These are phyloP conservation scores for Podaxis rugospora DNA, from an alignment of 768 basidiomycete genomes.

Conservation along the genomic window DNA sequence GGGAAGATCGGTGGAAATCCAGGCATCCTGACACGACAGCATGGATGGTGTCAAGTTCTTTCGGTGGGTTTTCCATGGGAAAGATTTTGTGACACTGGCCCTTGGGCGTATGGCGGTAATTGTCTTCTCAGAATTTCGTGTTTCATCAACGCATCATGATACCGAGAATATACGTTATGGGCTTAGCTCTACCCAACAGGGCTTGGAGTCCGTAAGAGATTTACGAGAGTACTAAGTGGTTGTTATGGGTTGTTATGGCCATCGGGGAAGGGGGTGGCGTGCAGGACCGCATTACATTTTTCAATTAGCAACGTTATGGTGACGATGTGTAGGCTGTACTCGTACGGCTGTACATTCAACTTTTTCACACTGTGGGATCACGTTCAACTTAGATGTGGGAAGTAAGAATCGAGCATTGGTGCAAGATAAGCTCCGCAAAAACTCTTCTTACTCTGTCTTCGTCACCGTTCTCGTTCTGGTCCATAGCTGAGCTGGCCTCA, in stretches of 20 bases:
- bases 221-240: neutral
- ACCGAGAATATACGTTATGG: neutral
- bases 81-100: neutral
- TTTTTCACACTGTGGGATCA: too few relatives aligned
- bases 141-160: neutral
- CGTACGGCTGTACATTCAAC: too few relatives aligned
- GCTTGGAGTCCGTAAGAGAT: neutral
- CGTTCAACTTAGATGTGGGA: too few relatives aligned
- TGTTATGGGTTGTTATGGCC: neutral
- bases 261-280: neutral
- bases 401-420: neutral
- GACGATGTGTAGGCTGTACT: too few relatives aligned
- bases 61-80: neutral
- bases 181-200: neutral
- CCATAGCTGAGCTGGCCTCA: neutral
- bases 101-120: neutral
- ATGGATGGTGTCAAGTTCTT: too few relatives aligned
- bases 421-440: neutral
- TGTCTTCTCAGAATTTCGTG: neutral
- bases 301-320: too few relatives aligned
- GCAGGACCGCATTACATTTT: too few relatives aligned
- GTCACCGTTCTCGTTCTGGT: neutral
- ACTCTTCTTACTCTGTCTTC: neutral
- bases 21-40: too few relatives aligned
- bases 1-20: neutral